These are phyloP conservation scores for Auriscalpium vulgare DNA, from an alignment of 768 basidiomycete genomes.

Conservation along the genomic window DNA sequence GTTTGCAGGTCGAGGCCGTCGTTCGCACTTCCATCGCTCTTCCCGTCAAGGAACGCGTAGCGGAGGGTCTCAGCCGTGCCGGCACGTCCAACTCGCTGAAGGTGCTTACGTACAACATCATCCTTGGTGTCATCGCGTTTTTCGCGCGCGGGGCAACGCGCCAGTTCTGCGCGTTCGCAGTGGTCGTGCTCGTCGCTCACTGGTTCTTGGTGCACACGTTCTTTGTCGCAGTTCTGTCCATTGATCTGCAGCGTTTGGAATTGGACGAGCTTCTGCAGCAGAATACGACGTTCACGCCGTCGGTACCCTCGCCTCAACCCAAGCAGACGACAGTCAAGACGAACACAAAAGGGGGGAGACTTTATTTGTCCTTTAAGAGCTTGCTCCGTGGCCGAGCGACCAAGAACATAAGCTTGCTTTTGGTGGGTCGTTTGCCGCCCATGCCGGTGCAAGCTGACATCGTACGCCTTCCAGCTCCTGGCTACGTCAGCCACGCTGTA, in stretches of 20 bases:
- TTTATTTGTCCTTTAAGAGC: constrained; percentile 33
- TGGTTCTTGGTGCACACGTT: constrained; percentile 97
- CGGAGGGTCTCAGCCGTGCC: constrained; percentile 79
- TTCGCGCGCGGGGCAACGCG: constrained; percentile 75
- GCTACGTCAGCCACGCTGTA: constrained; percentile 72
- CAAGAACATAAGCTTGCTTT: constrained; percentile 73
- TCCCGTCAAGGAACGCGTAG: constrained; percentile 87
- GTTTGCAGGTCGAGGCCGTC: constrained; percentile 72
- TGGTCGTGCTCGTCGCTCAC: constrained; percentile 91
- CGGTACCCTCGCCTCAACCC: constrained; percentile 23
- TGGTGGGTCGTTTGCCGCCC: constrained; percentile 37
- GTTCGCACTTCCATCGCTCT: constrained; percentile 78
- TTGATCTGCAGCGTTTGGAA: constrained; percentile 93
- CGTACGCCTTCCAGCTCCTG: constrained; percentile 47
- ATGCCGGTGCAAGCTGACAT: not conserved
- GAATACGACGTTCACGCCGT: constrained; percentile 47
- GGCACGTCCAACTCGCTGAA: constrained; percentile 92
- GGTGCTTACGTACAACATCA: constrained; percentile 76
- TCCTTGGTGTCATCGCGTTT: constrained; percentile 69
- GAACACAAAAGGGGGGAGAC: constrained; percentile 35
- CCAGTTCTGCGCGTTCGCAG: constrained; percentile 90
- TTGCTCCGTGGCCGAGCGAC: constrained; percentile 59
- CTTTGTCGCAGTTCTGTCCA: constrained; percentile 89
- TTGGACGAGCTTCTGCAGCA: constrained; percentile 81
- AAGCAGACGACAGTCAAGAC: constrained; percentile 14